These are phyloP conservation scores for Neoconidiobolus thromboides DNA, from an alignment of 371 early-diverging fungal genomes.

Conservation along the genomic window DNA sequence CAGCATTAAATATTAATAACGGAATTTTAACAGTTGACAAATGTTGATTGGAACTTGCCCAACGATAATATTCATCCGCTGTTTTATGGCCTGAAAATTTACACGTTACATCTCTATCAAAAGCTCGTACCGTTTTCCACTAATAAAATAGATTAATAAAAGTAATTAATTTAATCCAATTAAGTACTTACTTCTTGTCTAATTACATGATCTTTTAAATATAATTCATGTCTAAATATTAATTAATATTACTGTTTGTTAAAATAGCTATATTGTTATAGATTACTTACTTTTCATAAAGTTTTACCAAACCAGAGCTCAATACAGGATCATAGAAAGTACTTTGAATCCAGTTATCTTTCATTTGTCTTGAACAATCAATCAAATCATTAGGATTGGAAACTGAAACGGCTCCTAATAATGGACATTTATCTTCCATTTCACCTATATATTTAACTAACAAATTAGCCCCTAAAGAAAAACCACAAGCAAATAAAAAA, in stretches of 20 bases:
- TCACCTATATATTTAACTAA: constrained; percentile 82
- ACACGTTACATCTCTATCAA: constrained; percentile 60
- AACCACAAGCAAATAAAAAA: constrained; percentile 61
- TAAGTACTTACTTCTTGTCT: background rate
- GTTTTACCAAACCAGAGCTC: background rate
- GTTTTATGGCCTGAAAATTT: constrained; percentile 48
- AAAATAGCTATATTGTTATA: background rate
- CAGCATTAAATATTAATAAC: constrained; percentile 58
- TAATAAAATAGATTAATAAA: background rate
- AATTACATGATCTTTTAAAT: background rate
- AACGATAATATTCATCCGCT: constrained; percentile 68
- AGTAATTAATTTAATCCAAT: background rate
- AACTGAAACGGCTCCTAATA: constrained; percentile 56
- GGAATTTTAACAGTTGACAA: constrained; percentile 56
- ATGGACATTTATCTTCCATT: constrained; percentile 49
- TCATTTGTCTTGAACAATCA: constrained; percentile 15
- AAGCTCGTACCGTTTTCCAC: constrained; percentile 33
- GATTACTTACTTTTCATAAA: background rate
- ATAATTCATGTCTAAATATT: constrained; percentile 11
- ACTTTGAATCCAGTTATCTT: constrained; percentile 27
- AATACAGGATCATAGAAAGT: constrained; percentile 22
- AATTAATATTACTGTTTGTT: constrained; percentile 3
- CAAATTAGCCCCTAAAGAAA: constrained; percentile 78
- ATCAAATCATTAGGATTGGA: constrained; percentile 70
- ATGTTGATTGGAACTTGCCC: constrained; percentile 49